These are phyloP conservation scores for Pseudogymnoascus sp. DNA, from an alignment of 2,329 filamentous ascomycete species.

Conservation along the genomic window DNA sequence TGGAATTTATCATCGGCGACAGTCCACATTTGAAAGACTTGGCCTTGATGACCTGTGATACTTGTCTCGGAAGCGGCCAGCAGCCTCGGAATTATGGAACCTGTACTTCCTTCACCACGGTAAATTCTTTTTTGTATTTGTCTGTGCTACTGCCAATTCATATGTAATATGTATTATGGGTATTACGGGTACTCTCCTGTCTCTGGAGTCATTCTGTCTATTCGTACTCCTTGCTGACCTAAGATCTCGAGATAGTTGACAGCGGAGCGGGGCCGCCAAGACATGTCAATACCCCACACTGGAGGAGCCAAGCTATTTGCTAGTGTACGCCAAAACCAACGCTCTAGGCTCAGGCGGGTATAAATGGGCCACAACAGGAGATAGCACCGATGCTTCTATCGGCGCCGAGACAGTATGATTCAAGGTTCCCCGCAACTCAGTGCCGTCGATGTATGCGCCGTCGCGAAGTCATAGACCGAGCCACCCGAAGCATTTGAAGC, in stretches of 20 bases:
- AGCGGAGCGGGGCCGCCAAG: neutral
- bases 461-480: neutral
- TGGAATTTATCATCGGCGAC: neutral
- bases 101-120: neutral
- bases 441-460: neutral
- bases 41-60: neutral
- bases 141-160: neutral
- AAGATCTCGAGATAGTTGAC: neutral
- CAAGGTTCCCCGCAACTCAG: slow-evolving; percentile 8
- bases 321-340: neutral
- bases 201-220: neutral
- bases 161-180: neutral
- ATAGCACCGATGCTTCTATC: neutral
- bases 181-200: neutral
- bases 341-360: neutral
- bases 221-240: neutral
- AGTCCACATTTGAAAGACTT: neutral
- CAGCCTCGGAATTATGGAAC: neutral
- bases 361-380: neutral
- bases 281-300: neutral
- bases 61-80: neutral
- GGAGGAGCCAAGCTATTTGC: neutral
- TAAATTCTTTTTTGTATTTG: neutral
- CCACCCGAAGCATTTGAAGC: neutral
- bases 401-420: neutral